Conservation (phyloP, 2,329 filamentous ascomycete species). For the Neofusicoccum kwambonambiense region DNA sequence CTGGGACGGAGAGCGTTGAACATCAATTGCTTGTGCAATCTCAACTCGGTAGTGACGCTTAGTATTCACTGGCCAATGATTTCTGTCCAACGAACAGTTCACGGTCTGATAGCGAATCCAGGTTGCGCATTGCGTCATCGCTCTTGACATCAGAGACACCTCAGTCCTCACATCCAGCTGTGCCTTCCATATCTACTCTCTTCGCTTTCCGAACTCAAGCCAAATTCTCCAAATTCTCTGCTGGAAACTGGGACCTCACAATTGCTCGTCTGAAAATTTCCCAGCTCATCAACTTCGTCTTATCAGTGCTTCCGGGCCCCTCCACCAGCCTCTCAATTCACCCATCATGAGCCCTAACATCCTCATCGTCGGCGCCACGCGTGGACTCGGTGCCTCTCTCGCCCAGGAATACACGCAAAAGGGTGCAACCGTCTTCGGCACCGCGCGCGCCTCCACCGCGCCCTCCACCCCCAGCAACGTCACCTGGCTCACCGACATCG, state of each 20-base stretch:
- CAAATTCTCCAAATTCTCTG: too few species aligned
- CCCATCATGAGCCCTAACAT: slow-evolving; percentile 45
- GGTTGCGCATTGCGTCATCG: not conserved
- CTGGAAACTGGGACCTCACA: too few species aligned
- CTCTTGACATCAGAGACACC: not conserved
- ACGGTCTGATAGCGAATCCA: not conserved
- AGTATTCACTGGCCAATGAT: too few species aligned
- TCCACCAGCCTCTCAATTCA: not conserved
- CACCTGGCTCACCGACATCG: slow-evolving; percentile 61
- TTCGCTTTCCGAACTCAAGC: not conserved
- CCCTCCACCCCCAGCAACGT: slow-evolving; percentile 43
- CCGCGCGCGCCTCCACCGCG: slow-evolving; percentile 50
- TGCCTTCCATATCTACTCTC: not conserved
- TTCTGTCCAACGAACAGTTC: not conserved
- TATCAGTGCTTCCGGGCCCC: too few species aligned
- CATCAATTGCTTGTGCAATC: too few species aligned
- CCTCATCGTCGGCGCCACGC: slow-evolving; percentile 66
- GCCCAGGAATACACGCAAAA: slow-evolving; percentile 54
- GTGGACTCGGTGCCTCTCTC: slow-evolving; percentile 65
- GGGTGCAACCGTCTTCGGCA: slow-evolving; percentile 57
- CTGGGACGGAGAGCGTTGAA: too few species aligned
- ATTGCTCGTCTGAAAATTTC: too few species aligned
- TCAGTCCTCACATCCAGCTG: not conserved
- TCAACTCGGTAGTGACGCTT: too few species aligned
- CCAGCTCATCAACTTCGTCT: too few species aligned